Evolutionary conservation across 2,329 filamentous ascomycete species (phyloP).

Genomic region (Sporothrix schenckii): DNA sequence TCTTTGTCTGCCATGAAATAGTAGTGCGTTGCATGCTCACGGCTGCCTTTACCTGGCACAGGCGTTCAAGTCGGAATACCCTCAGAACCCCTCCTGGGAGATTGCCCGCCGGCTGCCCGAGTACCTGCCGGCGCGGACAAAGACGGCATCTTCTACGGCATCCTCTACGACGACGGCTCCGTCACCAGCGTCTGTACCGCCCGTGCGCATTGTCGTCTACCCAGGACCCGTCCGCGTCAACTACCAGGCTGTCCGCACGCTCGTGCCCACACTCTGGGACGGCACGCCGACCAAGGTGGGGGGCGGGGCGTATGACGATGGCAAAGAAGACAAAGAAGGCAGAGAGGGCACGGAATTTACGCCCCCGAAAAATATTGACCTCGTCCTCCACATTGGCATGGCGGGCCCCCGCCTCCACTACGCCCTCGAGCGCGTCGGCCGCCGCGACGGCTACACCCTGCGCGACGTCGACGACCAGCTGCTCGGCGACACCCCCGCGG

Average conservation of each 20-base stretch:
- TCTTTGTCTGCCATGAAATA: not conserved
- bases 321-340: conserved; percentile 37
- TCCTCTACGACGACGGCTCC: not conserved
- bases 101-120: conserved; percentile 71
- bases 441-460: conserved; percentile 71
- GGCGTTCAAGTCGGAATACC: conserved; percentile 74
- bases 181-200: conserved; percentile 41
- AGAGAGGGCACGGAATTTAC: conserved; percentile 38
- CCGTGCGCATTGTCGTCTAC: conserved; percentile 66
- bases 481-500: conserved; percentile 53
- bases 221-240: conserved; percentile 69
- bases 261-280: conserved; percentile 67
- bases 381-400: conserved; percentile 79
- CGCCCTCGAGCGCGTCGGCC: conserved; percentile 69
- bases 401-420: conserved; percentile 67
- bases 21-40: not conserved
- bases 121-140: conserved; percentile 53
- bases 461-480: conserved; percentile 69
- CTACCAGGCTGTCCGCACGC: conserved; percentile 66
- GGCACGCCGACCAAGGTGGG: not conserved
- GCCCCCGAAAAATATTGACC: conserved; percentile 54
- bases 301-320: not conserved
- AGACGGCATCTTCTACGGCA: not conserved
- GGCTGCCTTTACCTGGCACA: conserved; percentile 43
- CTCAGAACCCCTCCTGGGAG: conserved; percentile 78